These are phyloP conservation scores for Aspergillus sp. DNA, from an alignment of 2,329 filamentous ascomycete genomes.

Conservation along the genomic window DNA sequence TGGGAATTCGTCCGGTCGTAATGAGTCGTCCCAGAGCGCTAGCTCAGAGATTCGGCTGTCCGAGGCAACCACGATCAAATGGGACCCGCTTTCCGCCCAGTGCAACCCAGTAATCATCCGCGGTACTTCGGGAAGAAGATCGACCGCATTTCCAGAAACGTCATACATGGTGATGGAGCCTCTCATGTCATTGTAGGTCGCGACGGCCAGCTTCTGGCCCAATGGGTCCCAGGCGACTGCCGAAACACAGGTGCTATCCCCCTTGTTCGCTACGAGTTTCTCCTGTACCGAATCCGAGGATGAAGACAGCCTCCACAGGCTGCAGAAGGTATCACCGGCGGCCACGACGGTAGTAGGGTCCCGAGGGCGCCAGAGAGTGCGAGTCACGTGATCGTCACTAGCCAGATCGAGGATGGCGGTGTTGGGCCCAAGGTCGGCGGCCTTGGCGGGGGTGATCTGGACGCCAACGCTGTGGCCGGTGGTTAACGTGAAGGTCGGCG, in stretches of 20 bases:
- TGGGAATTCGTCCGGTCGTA: conserved; percentile 40
- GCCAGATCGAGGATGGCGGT: conserved; percentile 46
- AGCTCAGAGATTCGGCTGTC: conserved; percentile 45
- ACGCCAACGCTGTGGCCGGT: conserved; percentile 50
- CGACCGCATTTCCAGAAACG: conserved; percentile 44
- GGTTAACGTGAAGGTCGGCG: conserved; percentile 42
- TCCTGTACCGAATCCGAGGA: conserved; percentile 33
- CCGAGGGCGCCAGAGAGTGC: conserved; percentile 46
- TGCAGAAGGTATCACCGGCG: conserved; percentile 48
- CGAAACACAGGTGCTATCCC: conserved; percentile 41
- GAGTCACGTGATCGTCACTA: conserved; percentile 42
- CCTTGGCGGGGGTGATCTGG: conserved; percentile 52
- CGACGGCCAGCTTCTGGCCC: conserved; percentile 49
- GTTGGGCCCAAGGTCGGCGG: conserved; percentile 47
- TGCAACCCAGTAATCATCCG: conserved; percentile 46
- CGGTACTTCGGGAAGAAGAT: conserved; percentile 48
- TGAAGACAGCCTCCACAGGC: conserved; percentile 46
- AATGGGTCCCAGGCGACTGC: conserved; percentile 49
- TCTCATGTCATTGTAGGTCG: conserved; percentile 46
- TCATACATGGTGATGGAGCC: conserved; percentile 50
- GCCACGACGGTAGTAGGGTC: conserved; percentile 46
- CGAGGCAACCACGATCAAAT: conserved; percentile 47
- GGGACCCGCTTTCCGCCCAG: conserved; percentile 43
- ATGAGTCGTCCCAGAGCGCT: conserved; percentile 46
- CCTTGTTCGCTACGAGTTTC: conserved; percentile 38